Evolutionary conservation across 2,329 filamentous ascomycete genomes (phyloP), one percentile per base, ranked within the genome.

Genomic region (Cercospora sesami): DNA sequence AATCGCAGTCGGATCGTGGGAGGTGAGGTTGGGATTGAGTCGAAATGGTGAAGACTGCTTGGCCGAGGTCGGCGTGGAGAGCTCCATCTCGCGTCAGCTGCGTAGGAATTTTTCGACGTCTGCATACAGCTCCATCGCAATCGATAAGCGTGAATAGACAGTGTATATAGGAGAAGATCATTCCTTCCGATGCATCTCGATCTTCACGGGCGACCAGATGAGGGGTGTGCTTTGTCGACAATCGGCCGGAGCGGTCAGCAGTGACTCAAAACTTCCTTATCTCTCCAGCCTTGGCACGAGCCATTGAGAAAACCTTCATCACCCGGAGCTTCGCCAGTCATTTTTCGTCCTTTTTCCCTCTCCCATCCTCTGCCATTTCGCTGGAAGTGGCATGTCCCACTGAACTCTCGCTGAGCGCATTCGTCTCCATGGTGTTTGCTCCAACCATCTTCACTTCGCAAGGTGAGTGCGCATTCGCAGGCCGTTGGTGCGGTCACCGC

Each of bases 361-460:
- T 2, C 14, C 18, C 61, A 23, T 33, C 33, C 48, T 55, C 61
- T 21, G 61, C 61, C 61, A 64, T 64, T 58, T 30, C 61, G n/a
- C 55, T 59, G 30, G 42, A 42, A 64, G 62, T 64, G 62, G 62
- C 62, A 45, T 64, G 55, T 36, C 55, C 28, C 31, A 59, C 55
- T 33, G 55, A 59, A 2, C 18, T 42, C 16, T 10, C 10, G 21
- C 42, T 65, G 64, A 53, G 31, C 42, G 39, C n/a, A 45, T 31
- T 59, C 63, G 68, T 65, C 69, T 69, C 69, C 68, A 75, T 84
- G 83, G 81, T 81, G 82, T 81, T 81, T 82, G 80, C 80, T 78
- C 81, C 80, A 72, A 83, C 82, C 74, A 78, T 80, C 78, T 84
- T 83, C 77, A 85, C 83, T 79, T 84, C 83, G 77, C 83, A 85